Conservation (phyloP, 2,329 filamentous ascomycete species). For the Arthrobotrys conoides region DNA sequence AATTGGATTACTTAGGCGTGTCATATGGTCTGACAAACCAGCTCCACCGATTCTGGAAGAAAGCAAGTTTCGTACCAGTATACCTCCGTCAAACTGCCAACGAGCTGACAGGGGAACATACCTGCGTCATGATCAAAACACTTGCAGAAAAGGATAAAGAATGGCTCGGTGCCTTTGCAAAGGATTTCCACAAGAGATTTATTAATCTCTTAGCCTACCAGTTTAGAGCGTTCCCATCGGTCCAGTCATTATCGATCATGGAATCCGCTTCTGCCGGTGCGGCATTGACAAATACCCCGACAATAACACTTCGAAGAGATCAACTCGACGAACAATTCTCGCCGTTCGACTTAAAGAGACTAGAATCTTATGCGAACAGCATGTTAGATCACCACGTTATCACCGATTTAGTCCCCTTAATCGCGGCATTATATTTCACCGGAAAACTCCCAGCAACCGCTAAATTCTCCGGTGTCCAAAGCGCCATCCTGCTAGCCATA, state of each 20-base stretch:
- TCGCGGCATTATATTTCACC: constrained; percentile 87
- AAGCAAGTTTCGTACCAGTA: constrained; percentile 85
- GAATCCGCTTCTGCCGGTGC: constrained; percentile 84
- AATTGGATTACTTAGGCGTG: constrained; percentile 92
- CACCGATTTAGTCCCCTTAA: constrained; percentile 86
- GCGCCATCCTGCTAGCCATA: constrained; percentile 87
- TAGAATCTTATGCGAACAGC: constrained; percentile 96
- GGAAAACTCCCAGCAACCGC: constrained; percentile 78
- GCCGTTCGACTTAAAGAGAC: constrained; percentile 92
- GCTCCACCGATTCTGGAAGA: constrained; percentile 98
- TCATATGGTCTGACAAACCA: constrained; percentile 90
- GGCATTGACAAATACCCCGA: constrained; percentile 72
- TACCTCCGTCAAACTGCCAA: constrained; percentile 96
- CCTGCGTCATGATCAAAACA: constrained; percentile 94
- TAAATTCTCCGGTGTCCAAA: constrained; percentile 84
- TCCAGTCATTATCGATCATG: constrained; percentile 86
- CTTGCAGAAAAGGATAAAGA: constrained; percentile 79
- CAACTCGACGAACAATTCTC: constrained; percentile 85
- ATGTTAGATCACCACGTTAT: constrained; percentile 99
- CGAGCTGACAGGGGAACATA: constrained; percentile 96
- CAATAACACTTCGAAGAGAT: constrained; percentile 75
- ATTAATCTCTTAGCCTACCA: constrained; percentile 90
- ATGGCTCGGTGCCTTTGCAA: constrained; percentile 91
- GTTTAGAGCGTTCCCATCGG: constrained; percentile 84
- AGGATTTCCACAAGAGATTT: constrained; percentile 96